A percentile compares a stretch with the other conserved stretches of the same genome.
Conservation (phyloP, 23 red algal genomes). For the Gracilariopsis chorda region DNA sequence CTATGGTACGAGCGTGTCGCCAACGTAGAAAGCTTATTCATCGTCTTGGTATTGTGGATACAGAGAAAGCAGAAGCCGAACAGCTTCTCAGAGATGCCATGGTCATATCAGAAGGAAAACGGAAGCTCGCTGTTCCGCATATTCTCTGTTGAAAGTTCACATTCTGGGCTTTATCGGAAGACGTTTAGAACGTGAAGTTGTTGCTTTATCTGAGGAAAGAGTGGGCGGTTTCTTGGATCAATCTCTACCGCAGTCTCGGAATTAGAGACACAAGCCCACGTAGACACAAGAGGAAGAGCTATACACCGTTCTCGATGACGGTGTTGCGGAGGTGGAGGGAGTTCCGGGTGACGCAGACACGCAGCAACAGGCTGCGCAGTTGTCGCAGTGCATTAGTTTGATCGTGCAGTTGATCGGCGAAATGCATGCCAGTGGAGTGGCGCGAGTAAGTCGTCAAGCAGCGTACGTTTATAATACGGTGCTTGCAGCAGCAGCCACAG, state of each 20-base stretch:
- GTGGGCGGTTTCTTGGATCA: too few relatives aligned
- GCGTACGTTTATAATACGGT: slow-evolving; percentile 54
- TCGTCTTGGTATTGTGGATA: not conserved
- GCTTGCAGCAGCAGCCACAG: slow-evolving; percentile 17
- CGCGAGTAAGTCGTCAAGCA: slow-evolving; percentile 26
- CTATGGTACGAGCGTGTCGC: slow-evolving; percentile 20
- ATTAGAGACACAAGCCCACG: too few relatives aligned
- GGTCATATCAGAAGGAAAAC: not conserved
- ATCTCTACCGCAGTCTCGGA: too few relatives aligned
- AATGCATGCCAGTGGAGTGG: slow-evolving; percentile 36
- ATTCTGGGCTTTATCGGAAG: not conserved
- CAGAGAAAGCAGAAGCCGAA: not conserved
- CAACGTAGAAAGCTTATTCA: slow-evolving; percentile 38
- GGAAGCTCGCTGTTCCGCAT: not conserved
- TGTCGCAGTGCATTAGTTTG: not conserved
- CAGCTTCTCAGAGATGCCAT: not conserved
- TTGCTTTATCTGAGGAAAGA: too few relatives aligned
- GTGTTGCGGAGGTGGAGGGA: too few relatives aligned
- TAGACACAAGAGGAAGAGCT: too few relatives aligned
- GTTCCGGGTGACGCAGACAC: too few relatives aligned
- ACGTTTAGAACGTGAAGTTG: not conserved
- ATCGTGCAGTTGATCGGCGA: slow-evolving; percentile 30
- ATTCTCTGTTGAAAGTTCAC: not conserved
- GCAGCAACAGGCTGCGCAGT: too few relatives aligned
- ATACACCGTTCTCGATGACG: too few relatives aligned